Base-by-base conservation (phyloP, 192 early-diverging fungal species). In the Rhizophagus prolifer region DNA sequence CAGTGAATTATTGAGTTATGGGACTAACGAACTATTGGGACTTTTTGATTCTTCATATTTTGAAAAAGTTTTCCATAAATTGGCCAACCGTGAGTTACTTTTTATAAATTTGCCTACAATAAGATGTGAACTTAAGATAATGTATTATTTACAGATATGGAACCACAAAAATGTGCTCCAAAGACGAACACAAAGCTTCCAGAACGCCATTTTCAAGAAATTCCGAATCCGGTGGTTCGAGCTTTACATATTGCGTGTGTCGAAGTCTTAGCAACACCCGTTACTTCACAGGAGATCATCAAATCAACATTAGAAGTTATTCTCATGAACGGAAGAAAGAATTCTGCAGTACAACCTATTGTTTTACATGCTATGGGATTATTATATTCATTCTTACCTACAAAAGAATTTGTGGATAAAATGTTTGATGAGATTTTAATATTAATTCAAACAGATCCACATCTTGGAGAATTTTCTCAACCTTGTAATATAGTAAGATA, bases 151-250 rank as follows among this genome's bases (percentile, higher is more conserved):
- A 50, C 74, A 79, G 86, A 80, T 65, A 50, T 88, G 65, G 82
- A 83, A 36, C 86, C 86, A 25, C 81, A 88, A 78, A 85, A 84
- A 58, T 90, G 84, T 70, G 85, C 85, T 2, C 85, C 84, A 44
- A 85, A 85, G 65, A 76, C 65, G n/a, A 78, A 84, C 13, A 41
- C 86, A 2, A 76, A 78, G 54, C 60, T 87, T 47, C 88, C 88
- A 5, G 80, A 92, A 67, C 83, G 86, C 28, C 88, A 89, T 67
- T 90, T 91, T 62, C 79, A 88, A 13, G 86, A 87, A 69, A 89
- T 92, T 46, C 84, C 76, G 9, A 91, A 89, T 72, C 90, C 91
- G 0, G 86, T 90, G 16, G 86, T 91, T 9, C 85, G 81, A 46
- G 86, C 83, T 10, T 79, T 91, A 1, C 84, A 81, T 63, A 80